Evolutionary conservation across 2,329 filamentous ascomycete genomes (phyloP), one percentile per base, ranked within the genome.

Genomic region (Microcera coccophila): DNA sequence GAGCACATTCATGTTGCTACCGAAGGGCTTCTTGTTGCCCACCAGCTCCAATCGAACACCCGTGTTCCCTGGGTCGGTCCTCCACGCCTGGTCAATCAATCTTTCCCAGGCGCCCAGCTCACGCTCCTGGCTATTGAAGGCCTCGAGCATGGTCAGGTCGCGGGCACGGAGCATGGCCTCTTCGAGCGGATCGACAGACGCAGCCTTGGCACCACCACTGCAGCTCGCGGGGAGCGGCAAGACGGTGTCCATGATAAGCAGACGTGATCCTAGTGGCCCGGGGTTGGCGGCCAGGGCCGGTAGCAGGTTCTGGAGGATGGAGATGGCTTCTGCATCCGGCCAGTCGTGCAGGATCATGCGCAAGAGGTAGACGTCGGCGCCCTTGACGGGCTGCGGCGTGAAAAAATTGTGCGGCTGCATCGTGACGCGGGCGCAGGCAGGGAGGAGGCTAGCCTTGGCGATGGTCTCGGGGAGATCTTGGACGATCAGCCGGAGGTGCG

Each of bases 311-410:
- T 42, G 39, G 2, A 65, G 44, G 10, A 66, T 66, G 19, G 47
- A 1, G n/a, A n/a, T n/a, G n/a, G n/a, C n/a, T n/a, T n/a, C n/a
- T n/a, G n/a, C 59, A 18, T 75, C 69, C 0, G 68, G 61, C 72
- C 72, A 76, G 51, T 76, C 71, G 48, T 77, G 74, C 4, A 78
- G 51, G 17, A 76, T 73, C 44, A 65, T 64, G 20, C 72, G 70
- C 47, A 76, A 61, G 32, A 75, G 61, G 49, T 74, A 77, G 49
- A 54, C 59, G 5, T 61, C 61, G 1, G 69, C 69, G 3, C 67
- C 69, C 18, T 56, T 62, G 8, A 72, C 47, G 0, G 66, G 67
- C 40, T 72, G 68, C 5, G 62, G 57, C 0, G 57, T 62, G 42
- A 71, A 58, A 34, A 60, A 59, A 39, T 71, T 62, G 44, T 71